Base-by-base conservation (phyloP, 441 rosid genomes). In the Bocquillonia castaneifolia region DNA sequence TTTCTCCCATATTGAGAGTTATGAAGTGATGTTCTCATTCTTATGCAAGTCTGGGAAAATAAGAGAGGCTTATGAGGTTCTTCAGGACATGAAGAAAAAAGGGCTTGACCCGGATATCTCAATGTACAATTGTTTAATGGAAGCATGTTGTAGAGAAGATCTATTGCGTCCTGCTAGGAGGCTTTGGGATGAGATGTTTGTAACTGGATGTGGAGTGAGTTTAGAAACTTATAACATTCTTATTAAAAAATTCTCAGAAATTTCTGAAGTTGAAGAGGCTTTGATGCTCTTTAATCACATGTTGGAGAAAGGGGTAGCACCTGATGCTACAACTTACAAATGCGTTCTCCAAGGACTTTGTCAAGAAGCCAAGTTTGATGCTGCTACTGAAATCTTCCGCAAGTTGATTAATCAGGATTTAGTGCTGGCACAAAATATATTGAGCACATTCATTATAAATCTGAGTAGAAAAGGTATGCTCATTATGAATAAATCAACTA, bases 141-240 rank as follows among this genome's bases (percentile, higher is more conserved):
- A 89, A 80, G 90, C 92, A 39, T 88, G 96, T 65, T 91, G 97
- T 71, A 80, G 79, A 74, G 90, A 85, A 53, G 94, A 87, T 76
- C 80, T 89, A 58, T 72, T 89, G 59, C 96, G 94, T 70, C 97
- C 98, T 18, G 98, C 98, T 20, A 93, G 88, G 80, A 89, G 74
- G 75, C 79, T 93, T 71, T 93, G 98, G 98, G 97, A 89, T 75
- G 96, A 93, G 83, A 91, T 91, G 97, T 91, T 91, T 76, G 82
- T 84, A 23, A 80, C 69, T 63, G 94, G 96, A 31, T 93, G 92
- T 71, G 64, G 77, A 31, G 90, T 87, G 79, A 85, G 89, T 70
- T 70, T 80, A 67, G 82, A 75, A 67, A 87, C 91, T 3, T 91
- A 93, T 48, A 83, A 78, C 69, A 79, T 86, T 62, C 88, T 91